Evolutionary conservation across 257 asterid genomes (phyloP), one percentile per base, ranked within the genome.

Genomic region (Gardenia jasminoides): DNA sequence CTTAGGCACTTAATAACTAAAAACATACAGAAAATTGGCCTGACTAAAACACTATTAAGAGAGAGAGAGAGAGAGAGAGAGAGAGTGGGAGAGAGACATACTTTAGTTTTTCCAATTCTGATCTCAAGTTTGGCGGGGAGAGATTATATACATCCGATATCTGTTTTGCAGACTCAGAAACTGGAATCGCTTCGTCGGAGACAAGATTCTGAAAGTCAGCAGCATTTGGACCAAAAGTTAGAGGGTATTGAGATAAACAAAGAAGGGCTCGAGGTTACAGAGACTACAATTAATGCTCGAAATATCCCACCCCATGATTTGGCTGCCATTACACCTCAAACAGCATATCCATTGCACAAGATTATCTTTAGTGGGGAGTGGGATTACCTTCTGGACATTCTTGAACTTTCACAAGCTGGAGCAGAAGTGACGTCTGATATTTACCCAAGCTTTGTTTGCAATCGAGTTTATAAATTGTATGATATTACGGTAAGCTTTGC

Each of bases 331-430:
- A 72, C 83, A 43, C 86, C 90, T 24, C 86, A 91, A 66, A 79
- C 76, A 76, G 97, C 97, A 19, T 95, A 93, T 87, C 98, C 99
- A 26, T 88, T 95, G 10, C 88, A 95, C 77, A 85, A 78, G 84
- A 95, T 95, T 44, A 95, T 95, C 82, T 82, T 85, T n/a, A 84
- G 81, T 44, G 97, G 98, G 73, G 99, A 95, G 81, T 95, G 99
- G 98, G 90, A 85, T 75, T 86, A 82, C 85, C 94, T 95, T 84
- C 41, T 79, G 39, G 99, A 95, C 81, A 56, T 93, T 65, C 80
- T 86, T 66, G 83, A 88, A 50, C 87, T 87, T 62, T 50, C 81
- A 24, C 76, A 80, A 72, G 68, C 85, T 31, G 94, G 91, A 73
- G 82, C 78, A 0, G 86, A 84, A 46, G 61, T 86, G 75, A 8